Evolutionary conservation across 2,329 filamentous ascomycete genomes (phyloP), one percentile per base, ranked within the genome.

Genomic region (Fusarium agapanthi): DNA sequence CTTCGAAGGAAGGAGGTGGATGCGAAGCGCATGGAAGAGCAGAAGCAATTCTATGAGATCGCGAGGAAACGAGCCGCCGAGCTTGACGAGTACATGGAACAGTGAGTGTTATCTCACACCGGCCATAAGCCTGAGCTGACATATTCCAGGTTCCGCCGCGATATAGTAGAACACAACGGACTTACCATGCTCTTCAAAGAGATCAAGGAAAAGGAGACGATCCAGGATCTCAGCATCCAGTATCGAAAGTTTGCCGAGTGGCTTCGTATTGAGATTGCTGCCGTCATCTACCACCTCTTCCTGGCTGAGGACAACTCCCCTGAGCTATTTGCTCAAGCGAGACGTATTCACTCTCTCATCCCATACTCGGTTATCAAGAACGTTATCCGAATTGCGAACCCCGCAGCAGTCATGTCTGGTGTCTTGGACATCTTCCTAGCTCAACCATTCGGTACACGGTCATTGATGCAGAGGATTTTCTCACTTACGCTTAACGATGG

Each of bases 161-260:
- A 92, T 75, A 91, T 90, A 63, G 85, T 91, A n/a, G 88, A 90
- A 76, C 84, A 84, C 67, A 94, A 98, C 80, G 96, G 96, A 14
- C 88, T 99, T 44, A 97, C 95, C 0, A 95, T 93, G 80, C 88
- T 99, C 2, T 98, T 99, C 82, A 88, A 92, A 65, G 96, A 98
- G 80, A 97, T 99, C 81, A 93, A 93, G 77, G 91, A 95, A 62
- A 98, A 98, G 84, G 88, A 93, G 67, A 94, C 89, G 8, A 95
- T 99, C 59, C 88, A 90, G 72, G 94, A 98, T 75, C 88, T 99
- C 59, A 97, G 94, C 78, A 92, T 97, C 16, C 95, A 98, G 80
- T 98, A 98, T 81, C 93, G 96, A 79, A 99, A 98, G 81, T 98
- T 99, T 80, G 95, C 95, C 24, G 96, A 99, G 81, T 99, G 96